Conservation (phyloP, 2,329 filamentous ascomycete genomes). For the Phialophora expanda region DNA sequence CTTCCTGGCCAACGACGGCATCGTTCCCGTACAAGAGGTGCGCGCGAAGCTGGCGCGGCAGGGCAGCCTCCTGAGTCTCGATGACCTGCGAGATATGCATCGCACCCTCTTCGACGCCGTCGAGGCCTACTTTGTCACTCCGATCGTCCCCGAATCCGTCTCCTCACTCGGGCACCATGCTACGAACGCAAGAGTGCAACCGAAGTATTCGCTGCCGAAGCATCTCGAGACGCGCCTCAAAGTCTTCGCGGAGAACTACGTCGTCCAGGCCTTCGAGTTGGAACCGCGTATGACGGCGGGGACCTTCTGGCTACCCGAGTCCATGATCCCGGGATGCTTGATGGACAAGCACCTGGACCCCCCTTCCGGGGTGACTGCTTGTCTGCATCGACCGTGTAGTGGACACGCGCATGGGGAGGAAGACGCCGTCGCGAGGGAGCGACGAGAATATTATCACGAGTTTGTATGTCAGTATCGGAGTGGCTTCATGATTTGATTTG, state of each 20-base stretch:
- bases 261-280: slow-evolving; percentile 13
- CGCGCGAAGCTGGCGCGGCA: background rate
- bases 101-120: slow-evolving; percentile 3
- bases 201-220: background rate
- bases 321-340: slow-evolving; percentile 5
- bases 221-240: slow-evolving; percentile 6
- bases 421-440: slow-evolving; percentile 7
- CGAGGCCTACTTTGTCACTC: background rate
- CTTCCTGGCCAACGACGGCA: slow-evolving; percentile 17
- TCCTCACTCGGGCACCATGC: background rate
- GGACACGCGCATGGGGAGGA: background rate
- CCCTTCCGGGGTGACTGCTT: background rate
- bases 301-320: slow-evolving; percentile 23
- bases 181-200: background rate
- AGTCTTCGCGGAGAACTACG: slow-evolving; percentile 26
- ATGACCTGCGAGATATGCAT: slow-evolving; percentile 7
- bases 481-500: slow-evolving; percentile 23
- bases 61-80: background rate
- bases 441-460: slow-evolving; percentile 26
- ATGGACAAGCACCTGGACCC: slow-evolving; percentile 2
- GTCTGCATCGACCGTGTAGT: background rate
- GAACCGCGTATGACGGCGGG: slow-evolving; percentile 30
- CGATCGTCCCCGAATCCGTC: no score
- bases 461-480: slow-evolving; percentile 32
- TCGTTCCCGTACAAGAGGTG: slow-evolving; percentile 14